Evolutionary conservation across 1,284 basidiomycete genomes (phyloP), one percentile per base, ranked within the genome.

Genomic region (Acaromyces ingoldii): DNA sequence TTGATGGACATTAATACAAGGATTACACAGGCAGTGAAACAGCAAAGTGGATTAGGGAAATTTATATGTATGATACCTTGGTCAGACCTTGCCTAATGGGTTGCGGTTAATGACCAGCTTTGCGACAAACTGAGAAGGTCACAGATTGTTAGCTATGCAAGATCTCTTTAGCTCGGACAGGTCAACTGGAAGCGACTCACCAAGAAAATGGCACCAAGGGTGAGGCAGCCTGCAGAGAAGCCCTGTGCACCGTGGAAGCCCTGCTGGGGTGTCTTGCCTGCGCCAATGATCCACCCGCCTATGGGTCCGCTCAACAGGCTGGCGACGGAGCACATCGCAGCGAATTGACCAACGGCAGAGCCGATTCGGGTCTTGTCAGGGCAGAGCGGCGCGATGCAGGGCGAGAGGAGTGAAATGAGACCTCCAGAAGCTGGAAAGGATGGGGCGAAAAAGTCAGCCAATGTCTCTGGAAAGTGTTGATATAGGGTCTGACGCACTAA

Each of bases 391-490:
- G 42, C 21, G 11, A 30, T 22, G 15, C 42, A 45, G 13, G 42
- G 26, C 15, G 26, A 28, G 11, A 28, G 13, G 11, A 45, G 15
- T 11, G 21, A 26, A 25, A 45, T 22, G 3, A 22, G 10, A 3
- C 15, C 42, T 34, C 42, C 42, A 11, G 42, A 45, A 10, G 13
- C n/a, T n/a, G n/a, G n/a, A n/a, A n/a, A n/a, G n/a, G n/a, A n/a
- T n/a, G n/a, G n/a, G n/a, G n/a, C n/a, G n/a, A n/a, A n/a, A n/a
- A n/a, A n/a, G n/a, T n/a, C n/a, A n/a, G n/a, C n/a, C n/a, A n/a
- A n/a, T n/a, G n/a, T n/a, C n/a, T n/a, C n/a, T n/a, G n/a, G n/a
- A n/a, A n/a, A n/a, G n/a, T n/a, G n/a, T n/a, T n/a, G n/a, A n/a
- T n/a, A n/a, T n/a, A n/a, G n/a, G n/a, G n/a, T n/a, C n/a, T n/a